Conservation (phyloP, 345 rosid species). For the Eucalyptus sp. region DNA sequence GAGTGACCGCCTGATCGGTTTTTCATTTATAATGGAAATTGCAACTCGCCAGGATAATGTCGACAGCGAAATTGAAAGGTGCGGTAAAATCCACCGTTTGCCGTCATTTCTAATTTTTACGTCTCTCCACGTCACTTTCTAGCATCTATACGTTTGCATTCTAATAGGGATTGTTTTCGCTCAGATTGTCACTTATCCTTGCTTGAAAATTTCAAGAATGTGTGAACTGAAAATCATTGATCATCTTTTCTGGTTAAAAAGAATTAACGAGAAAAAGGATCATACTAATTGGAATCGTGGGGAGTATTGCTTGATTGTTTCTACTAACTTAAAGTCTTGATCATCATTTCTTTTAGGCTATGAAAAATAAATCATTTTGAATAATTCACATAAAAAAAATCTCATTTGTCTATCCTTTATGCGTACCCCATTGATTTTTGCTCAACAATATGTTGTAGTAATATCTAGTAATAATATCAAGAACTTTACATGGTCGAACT, state of each 20-base stretch:
- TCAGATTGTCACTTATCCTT: neutral
- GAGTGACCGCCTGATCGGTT: neutral
- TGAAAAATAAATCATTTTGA: fast-evolving
- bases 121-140: neutral
- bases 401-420: neutral
- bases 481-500: fast-evolving
- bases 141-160: neutral
- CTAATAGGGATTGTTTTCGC: neutral
- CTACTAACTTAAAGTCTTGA: neutral
- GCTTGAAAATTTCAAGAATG: neutral
- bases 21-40: neutral
- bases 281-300: too few relatives aligned
- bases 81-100: neutral
- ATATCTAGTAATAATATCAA: neutral
- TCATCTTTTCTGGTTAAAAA: too few relatives aligned
- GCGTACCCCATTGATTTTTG: fast-evolving
- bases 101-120: neutral
- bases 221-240: neutral
- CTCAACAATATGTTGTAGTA: neutral
- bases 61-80: neutral
- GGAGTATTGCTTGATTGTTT: neutral
- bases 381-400: neutral
- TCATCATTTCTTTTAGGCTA: neutral
- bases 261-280: too few relatives aligned
- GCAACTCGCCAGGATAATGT: neutral